Base-by-base conservation (phyloP, 805 yeast species). In the Yamadazyma scolyti region DNA sequence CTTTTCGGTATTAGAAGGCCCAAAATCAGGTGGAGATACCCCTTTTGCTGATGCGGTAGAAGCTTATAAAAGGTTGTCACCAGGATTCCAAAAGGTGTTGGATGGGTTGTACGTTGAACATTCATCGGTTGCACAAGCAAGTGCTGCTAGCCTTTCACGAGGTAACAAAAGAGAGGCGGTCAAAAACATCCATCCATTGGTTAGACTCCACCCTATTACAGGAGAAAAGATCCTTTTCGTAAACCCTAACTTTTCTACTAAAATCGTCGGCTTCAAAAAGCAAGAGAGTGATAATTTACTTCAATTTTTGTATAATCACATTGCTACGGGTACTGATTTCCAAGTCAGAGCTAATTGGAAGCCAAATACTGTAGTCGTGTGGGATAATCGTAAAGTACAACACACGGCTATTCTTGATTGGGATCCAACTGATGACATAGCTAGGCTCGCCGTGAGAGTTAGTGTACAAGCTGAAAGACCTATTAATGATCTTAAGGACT, bases 381-480 rank as follows among this genome's bases (percentile, higher is more conserved):
- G 67, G 64, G 68, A 62, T 34, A 62, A 62, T 46, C 54, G 68
- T 48, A 48, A 59, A 35, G 61, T 57, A 12, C 38, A 42, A 7
- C 67, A 61, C 42, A 44, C 62, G 19, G 66, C 69, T 6, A 49
- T 54, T 19, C 43, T 52, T 28, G 68, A 61, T 47, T 61, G 63
- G 58, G 47, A 40, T 21, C n/a, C n/a, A n/a, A 54, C 52, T 25
- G 50, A 52, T 3, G 43, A 36, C 23, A 40, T 43, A 16, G 42
- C 57, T 3, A 57, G 68, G 43, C 58, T 56, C 30, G 64, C 65
- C 4, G 54, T 54, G 31, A 45, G 68, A 35, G 46, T 59, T 27
- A 61, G 68, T 17, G 65, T 67, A 3, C 64, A 57, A 40, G 67
- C 61, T 11, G 69, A 62, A 38, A 47, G 65, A 37, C 66, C 66